Conservation (phyloP, 2,329 filamentous ascomycete genomes). For the Claviceps africana region DNA sequence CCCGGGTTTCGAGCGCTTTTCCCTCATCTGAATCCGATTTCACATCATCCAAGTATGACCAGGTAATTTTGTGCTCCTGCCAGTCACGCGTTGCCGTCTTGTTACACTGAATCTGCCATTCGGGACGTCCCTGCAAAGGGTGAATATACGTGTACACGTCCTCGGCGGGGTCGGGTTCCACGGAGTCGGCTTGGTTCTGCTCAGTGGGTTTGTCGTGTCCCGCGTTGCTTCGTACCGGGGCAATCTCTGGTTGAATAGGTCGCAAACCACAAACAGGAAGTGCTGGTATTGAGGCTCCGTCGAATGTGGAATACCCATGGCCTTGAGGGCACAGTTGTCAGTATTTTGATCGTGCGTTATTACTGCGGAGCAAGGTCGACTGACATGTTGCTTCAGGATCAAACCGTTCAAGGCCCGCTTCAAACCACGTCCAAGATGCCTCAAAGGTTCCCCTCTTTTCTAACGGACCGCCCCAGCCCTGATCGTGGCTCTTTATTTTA, state of each 20-base stretch:
- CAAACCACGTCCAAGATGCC: conserved; percentile 48
- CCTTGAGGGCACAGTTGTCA: conserved; percentile 11
- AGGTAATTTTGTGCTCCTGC: conserved; percentile 34
- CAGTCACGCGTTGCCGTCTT: conserved; percentile 19
- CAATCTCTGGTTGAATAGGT: conserved; percentile 20
- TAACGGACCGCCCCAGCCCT: conserved; percentile 36
- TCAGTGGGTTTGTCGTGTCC: not conserved
- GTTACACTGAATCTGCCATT: conserved; percentile 36
- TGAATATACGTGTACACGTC: conserved; percentile 22
- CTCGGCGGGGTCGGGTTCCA: not conserved
- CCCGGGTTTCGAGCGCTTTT: conserved; percentile 23
- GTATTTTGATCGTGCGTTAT: not conserved
- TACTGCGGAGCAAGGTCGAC: conserved; percentile 2
- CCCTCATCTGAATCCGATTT: conserved; percentile 27
- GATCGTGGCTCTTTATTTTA: conserved; percentile 41
- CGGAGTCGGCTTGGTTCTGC: not conserved
- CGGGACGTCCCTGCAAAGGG: conserved; percentile 18
- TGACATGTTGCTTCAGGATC: conserved; percentile 22
- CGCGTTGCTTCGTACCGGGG: not conserved
- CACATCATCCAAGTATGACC: conserved; percentile 37
- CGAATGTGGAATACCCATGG: conserved; percentile 16
- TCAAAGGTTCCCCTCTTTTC: conserved; percentile 25
- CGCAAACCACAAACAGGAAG: conserved; percentile 23
- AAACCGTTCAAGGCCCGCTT: conserved; percentile 44
- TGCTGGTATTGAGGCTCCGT: conserved; percentile 10